Percentiles rank a stretch among this genome's conserved stretches.
Evolutionary conservation across 1,284 basidiomycete species (phyloP).

Genomic region (Exobasidium rhododendri): DNA sequence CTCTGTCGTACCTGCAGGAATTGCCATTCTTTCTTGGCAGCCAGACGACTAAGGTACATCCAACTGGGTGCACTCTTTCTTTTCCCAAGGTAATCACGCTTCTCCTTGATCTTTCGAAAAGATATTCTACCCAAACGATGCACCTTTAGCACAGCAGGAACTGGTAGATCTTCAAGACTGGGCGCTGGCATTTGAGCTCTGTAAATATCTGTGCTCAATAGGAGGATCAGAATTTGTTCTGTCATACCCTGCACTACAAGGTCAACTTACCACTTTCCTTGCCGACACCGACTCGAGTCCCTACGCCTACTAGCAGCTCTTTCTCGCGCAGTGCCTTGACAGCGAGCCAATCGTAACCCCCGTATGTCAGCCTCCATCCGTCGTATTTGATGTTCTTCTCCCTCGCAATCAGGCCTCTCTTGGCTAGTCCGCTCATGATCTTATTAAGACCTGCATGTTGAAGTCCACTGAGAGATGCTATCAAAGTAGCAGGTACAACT

Average conservation of each 20-base stretch:
- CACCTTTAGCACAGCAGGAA: conserved; percentile 81
- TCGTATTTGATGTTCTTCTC: conserved; percentile 94
- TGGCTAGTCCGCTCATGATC: conserved; percentile 80
- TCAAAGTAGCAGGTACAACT: conserved; percentile 81
- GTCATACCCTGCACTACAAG: no score
- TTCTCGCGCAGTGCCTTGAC: conserved; percentile 83
- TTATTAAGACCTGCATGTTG: conserved; percentile 91
- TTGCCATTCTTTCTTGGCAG: conserved; percentile 94
- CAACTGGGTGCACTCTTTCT: conserved; percentile 85
- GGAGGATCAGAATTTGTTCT: no score
- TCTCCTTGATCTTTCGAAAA: conserved; percentile 93
- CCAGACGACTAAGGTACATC: conserved; percentile 98
- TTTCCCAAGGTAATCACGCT: conserved; percentile 94
- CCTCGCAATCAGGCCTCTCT: conserved; percentile 81
- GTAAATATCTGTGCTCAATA: conserved; percentile 1
- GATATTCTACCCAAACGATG: conserved; percentile 92
- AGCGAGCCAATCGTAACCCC: conserved; percentile 93
- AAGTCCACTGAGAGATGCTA: conserved; percentile 86
- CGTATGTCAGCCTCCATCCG: conserved; percentile 93
- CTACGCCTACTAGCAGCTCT: conserved; percentile 61
- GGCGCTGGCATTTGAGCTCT: background rate
- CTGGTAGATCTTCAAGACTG: conserved; percentile 56
- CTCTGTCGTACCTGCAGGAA: conserved; percentile 91
- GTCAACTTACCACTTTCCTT: conserved; percentile 72
- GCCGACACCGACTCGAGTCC: conserved; percentile 95